Base-by-base conservation (phyloP, 2,329 filamentous ascomycete species). In the Ceratocystis variospora region DNA sequence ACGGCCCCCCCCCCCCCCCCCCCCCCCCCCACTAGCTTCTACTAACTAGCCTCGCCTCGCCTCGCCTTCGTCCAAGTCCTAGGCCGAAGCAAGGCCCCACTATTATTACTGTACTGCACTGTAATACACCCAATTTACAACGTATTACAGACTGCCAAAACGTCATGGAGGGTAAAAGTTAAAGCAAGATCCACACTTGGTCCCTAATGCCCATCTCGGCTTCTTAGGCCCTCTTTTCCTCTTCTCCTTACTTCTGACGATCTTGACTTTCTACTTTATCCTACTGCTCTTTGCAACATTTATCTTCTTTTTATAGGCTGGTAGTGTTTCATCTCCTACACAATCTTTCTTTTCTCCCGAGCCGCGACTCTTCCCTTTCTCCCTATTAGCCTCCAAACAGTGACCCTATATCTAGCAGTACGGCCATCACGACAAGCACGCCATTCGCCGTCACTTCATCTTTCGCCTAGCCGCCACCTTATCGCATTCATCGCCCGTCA, bases 401-500 rank as follows among this genome's bases (percentile, higher is more conserved):
- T 7, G 53, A 25, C n/a, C 19, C 55, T 59, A 59, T 37, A 59
- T 10, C 28, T 15, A 59, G 55, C 55, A 31, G 10, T n/a, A 57
- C 53, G n/a, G 28, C 17, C 19, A 2, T 28, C 53, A 37, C 55
- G 28, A 12, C 48, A 53, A 53, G 48, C 19, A 28, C 48, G 25
- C 8, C 28, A 59, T n/a, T 37, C 28, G 33, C 17, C 22, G 28
- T n/a, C 8, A 59, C 25, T 19, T 59, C 28, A 5, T 15, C 2
- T 33, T 25, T 3, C 15, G 15, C 28, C 19, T 17, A 6, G n/a
- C 41, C 31, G 7, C 31, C 15, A 19, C 41, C 6, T 61, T 15
- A 5, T 8, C 19, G 8, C 50, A 33, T 31, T 10, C 46, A 33
- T 28, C 31, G 45, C 31, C 25, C 71, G 74, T 62, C 68, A 81